Percentiles rank a stretch among this genome's conserved stretches.
Conservation (phyloP, 345 rosid genomes). For the Pistacia integerrima region DNA sequence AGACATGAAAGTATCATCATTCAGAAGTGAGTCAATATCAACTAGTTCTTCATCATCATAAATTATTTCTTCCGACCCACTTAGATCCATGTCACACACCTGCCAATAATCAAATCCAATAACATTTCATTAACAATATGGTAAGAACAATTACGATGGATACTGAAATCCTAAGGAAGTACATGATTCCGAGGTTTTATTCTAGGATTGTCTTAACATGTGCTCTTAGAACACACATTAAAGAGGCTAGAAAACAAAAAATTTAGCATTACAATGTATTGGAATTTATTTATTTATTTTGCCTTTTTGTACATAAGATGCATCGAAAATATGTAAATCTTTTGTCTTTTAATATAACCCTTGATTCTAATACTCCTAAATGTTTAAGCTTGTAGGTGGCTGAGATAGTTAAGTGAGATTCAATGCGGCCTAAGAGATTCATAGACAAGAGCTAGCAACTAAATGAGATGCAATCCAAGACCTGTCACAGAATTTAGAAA, state of each 20-base stretch:
- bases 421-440: no score
- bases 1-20: constrained; percentile 74
- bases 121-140: neutral
- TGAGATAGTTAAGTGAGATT: no score
- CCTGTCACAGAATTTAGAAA: no score
- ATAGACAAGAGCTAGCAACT: no score
- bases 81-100: constrained; percentile 42
- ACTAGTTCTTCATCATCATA: constrained; percentile 46
- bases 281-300: no score
- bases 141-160: neutral
- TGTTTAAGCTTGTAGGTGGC: no score
- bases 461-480: no score
- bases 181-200: neutral
- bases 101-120: constrained; percentile 15
- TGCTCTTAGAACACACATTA: neutral
- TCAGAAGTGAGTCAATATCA: constrained; percentile 67
- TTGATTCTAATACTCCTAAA: no score
- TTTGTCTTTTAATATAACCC: no score
- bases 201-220: neutral
- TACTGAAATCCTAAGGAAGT: neutral
- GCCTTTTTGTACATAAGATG: no score
- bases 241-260: neutral
- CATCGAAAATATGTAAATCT: no score
- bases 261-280: neutral
- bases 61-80: constrained; percentile 33